Evolutionary conservation across 257 asterid species (phyloP), one percentile per base, ranked within the genome.

Genomic region (Jacaranda copaia): DNA sequence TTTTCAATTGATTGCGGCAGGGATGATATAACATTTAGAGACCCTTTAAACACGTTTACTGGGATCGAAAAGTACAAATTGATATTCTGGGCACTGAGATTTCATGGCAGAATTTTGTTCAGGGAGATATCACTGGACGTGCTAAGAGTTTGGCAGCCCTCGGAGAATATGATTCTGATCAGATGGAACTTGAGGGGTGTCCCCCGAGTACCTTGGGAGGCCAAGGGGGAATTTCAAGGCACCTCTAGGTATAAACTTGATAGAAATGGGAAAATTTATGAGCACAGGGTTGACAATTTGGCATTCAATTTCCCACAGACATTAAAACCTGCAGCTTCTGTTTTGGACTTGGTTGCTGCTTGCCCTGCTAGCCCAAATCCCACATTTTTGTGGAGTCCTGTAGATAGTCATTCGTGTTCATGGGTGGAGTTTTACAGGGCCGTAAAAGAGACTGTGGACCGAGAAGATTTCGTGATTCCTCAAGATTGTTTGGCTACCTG

Each of bases 41-140:
- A 94, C 84, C 97, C 98, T 32, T 79, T 94, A 0, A 94, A 89
- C 81, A 92, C 94, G 1, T 89, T 92, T 72, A 79, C 87, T 53
- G 99, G 99, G 38, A 91, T 94, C 6, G 95, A 91, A 18, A 90
- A 84, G 38, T 94, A 94, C 85, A 89, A 83, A 65, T 40, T 87
- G 86, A 85, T 94, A 64, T 94, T 94, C 75, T 91, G 98, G 99
- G 97, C 97, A 20, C 78, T 94, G 81, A 87, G 97, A 45, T 94
- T 94, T 73, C 97, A 92, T 36, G 98, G 97, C 8, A 91, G 86
- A 53, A 84, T 94, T 59, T 79, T 94, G 80, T 94, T 94, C 56
- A 85, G 91, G 48, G 99, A 90, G 16, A 92, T 94, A 43, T 91
- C 95, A 20, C 69, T 94, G 5, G 95, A 94, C 14, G 89, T 92